Conservation (phyloP, 441 rosid genomes). For the Theobroma grandiflorum region DNA sequence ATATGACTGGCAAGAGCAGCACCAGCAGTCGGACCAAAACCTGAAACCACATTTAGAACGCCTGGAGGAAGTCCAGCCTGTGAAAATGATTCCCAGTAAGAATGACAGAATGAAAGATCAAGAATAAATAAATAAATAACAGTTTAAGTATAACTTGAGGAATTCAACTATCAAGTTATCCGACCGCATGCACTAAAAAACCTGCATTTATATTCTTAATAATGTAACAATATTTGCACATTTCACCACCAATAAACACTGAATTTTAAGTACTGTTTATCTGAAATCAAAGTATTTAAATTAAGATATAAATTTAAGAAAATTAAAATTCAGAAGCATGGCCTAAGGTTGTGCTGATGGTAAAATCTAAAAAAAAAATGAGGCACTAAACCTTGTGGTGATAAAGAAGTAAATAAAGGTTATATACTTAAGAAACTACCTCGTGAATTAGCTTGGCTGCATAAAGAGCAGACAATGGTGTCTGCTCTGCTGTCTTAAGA, state of each 20-base stretch:
- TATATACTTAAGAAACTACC: conserved; percentile 36
- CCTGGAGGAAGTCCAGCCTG: conserved; percentile 91
- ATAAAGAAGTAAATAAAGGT: not conserved
- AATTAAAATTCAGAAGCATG: not conserved
- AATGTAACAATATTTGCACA: not conserved
- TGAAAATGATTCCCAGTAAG: conserved; percentile 16
- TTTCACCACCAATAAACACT: not conserved
- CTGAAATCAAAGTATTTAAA: conserved; percentile 4
- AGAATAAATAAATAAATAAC: not conserved
- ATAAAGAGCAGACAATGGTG: conserved; percentile 57
- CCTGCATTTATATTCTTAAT: not conserved
- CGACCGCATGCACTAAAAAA: not conserved
- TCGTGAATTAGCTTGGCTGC: conserved; percentile 48
- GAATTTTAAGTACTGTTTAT: not conserved
- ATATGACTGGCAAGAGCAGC: conserved; percentile 80
- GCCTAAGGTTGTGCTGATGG: not conserved
- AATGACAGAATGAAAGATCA: conserved; percentile 13
- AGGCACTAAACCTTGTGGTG: not conserved
- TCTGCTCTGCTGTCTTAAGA: conserved; percentile 65
- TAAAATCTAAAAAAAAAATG: not conserved
- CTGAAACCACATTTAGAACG: conserved; percentile 73
- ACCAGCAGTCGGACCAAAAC: conserved; percentile 77
- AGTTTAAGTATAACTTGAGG: not conserved
- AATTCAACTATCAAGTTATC: not conserved
- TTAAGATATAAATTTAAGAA: not conserved